Evolutionary conservation across 345 rosid genomes (phyloP).

Genomic region (Cardamine resedifolia): DNA sequence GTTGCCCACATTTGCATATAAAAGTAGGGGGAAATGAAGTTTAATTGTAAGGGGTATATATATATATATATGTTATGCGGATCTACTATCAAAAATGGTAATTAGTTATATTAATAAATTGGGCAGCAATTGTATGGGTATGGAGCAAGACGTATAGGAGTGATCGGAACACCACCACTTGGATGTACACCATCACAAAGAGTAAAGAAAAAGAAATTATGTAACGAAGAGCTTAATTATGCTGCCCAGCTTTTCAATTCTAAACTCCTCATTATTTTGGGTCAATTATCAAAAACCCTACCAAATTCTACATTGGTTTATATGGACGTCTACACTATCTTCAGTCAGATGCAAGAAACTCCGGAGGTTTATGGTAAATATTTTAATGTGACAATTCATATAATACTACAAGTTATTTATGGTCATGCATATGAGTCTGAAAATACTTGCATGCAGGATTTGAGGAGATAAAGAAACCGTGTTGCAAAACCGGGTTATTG

Average conservation of each 20-base stretch:
- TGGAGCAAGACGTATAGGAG: conserved; percentile 61
- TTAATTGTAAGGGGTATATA: neutral
- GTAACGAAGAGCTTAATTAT: conserved; percentile 41
- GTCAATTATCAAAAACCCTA: conserved; percentile 35
- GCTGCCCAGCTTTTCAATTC: conserved; percentile 52
- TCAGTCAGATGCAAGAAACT: conserved; percentile 44
- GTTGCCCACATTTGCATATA: neutral
- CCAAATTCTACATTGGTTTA: conserved; percentile 40
- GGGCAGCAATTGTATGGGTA: conserved; percentile 49
- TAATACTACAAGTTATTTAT: neutral
- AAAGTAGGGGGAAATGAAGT: neutral
- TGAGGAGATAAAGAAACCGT: conserved; percentile 15
- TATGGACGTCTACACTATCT: conserved; percentile 42
- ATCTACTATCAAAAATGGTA: neutral
- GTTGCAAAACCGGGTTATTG: neutral
- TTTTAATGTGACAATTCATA: neutral
- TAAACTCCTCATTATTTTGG: conserved; percentile 39
- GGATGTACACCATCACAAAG: conserved; percentile 70
- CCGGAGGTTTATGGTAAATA: conserved; percentile 50
- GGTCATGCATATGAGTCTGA: neutral
- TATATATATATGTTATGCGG: neutral
- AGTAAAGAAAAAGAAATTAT: conserved; percentile 43
- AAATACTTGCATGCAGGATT: conserved; percentile 21
- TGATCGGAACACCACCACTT: conserved; percentile 46
- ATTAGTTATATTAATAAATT: neutral